A percentile compares a stretch with the other conserved stretches of the same genome.
phyloP scores from a whole-genome alignment of 208 protist genomes.

The Trypanosomatidae sp. region DNA sequence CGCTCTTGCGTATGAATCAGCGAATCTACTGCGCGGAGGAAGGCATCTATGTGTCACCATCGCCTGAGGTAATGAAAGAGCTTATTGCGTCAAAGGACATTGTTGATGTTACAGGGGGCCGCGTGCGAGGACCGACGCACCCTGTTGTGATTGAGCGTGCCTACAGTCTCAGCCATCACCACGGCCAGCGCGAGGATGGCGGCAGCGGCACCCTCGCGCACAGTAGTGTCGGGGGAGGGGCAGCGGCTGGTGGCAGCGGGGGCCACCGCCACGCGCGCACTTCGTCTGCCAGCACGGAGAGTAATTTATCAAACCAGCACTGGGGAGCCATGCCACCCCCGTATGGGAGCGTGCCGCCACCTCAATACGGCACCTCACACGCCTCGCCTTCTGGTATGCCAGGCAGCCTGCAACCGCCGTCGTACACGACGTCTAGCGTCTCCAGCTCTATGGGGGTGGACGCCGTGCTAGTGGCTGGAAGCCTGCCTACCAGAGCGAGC shows the following conservation, averaged over 20 bases:
- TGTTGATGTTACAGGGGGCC: constrained; percentile 49
- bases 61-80: constrained; percentile 47
- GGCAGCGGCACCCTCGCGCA: constrained; percentile 4
- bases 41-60: constrained; percentile 66
- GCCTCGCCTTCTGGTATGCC: neutral
- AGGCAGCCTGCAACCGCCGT: constrained; percentile 7
- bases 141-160: constrained; percentile 81
- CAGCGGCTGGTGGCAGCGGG: neutral
- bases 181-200: constrained; percentile 18
- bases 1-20: constrained; percentile 69
- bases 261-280: constrained; percentile 13
- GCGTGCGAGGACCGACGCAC: constrained; percentile 67
- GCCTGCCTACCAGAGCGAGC: neutral
- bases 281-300: constrained; percentile 19
- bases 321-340: constrained; percentile 21
- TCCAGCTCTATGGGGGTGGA: constrained; percentile 15
- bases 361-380: constrained; percentile 14
- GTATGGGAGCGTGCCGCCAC: constrained; percentile 17
- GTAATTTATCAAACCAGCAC: constrained; percentile 17
- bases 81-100: constrained; percentile 51
- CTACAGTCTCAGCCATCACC: constrained; percentile 44
- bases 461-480: constrained; percentile 6
- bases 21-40: constrained; percentile 72
- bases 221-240: neutral
- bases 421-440: constrained; percentile 14